Conservation (phyloP, 108 stramenopile species). For the Nitzschia palea region DNA sequence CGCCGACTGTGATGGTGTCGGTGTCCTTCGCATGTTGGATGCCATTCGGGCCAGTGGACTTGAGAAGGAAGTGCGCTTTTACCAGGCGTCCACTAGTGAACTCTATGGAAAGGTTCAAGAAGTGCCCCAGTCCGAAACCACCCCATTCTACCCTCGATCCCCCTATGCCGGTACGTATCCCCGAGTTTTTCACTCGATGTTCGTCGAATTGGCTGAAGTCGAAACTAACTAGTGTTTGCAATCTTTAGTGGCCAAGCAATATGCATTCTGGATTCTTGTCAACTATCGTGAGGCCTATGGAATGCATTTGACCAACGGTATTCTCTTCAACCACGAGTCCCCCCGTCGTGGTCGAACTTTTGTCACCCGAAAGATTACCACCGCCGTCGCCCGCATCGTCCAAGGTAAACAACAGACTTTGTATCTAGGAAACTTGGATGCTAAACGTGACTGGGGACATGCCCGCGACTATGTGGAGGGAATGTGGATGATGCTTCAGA, state of each 20-base stretch:
- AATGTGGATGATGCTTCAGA: conserved; percentile 99
- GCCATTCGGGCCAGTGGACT: conserved; percentile 94
- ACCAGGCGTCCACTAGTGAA: conserved; percentile 98
- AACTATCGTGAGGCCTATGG: conserved; percentile 99
- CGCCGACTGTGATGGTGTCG: conserved; percentile 97
- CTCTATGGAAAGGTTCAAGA: conserved; percentile 99
- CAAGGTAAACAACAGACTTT: conserved; percentile 85
- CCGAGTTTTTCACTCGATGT: neutral
- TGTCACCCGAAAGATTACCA: conserved; percentile 98
- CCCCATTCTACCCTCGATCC: conserved; percentile 99
- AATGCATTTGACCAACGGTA: conserved; percentile 96
- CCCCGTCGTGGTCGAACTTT: conserved; percentile 98
- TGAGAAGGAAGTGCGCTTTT: conserved; percentile 83
- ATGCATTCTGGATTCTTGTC: conserved; percentile 98
- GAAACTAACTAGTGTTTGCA: no score
- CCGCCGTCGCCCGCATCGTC: conserved; percentile 89
- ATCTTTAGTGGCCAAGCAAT: conserved; percentile 96
- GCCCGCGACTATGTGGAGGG: conserved; percentile 98
- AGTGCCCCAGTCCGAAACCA: conserved; percentile 97
- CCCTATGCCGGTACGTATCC: conserved; percentile 86
- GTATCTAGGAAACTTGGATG: conserved; percentile 97
- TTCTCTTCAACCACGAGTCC: conserved; percentile 98
- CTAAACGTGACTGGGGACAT: conserved; percentile 99
- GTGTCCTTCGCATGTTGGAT: conserved; percentile 97
- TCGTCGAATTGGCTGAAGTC: conserved; percentile 28